Base-by-base conservation (phyloP, 2,329 filamentous ascomycete species). In the Clarireedia homoeocarpa region DNA sequence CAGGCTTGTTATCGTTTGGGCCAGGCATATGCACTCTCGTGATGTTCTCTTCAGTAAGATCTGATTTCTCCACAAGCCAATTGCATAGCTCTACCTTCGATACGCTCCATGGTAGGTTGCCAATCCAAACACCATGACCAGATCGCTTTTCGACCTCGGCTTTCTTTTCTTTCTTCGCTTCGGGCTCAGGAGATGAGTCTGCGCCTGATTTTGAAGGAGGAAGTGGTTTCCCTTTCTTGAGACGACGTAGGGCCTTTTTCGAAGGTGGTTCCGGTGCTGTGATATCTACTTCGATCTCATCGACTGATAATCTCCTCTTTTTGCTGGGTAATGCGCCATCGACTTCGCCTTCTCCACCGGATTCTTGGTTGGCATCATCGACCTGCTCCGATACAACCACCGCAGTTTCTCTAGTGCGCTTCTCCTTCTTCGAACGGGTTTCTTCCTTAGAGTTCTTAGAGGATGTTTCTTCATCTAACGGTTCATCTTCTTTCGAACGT, bases 111-210 rank as follows among this genome's bases (percentile, higher is more conserved):
- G 88, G 83, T 60, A 99, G 74, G 72, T 99, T 99, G 65, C 95
- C 94, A 65, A 99, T 89, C 94, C 94, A 99, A 62, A 99, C 83
- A 60, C 91, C 89, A 71, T 90, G 84, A 17, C 88, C 84, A 9
- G 90, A 94, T 58, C 89, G 85, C 63, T 77, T 74, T 62, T 79
- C 76, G 53, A 78, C 75, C 51, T 67, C 69, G 5, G 65, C 66
- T 45, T 72, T 72, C 71, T 30, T 30, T 58, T 66, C 40, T 23
- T 55, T 55, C 64, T 59, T 75, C 66, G 71, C 67, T 52, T 74
- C 71, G 4, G 68, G 67, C 55, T 75, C 73, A 10, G 67, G 63
- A 26, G 65, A 63, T 26, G 63, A 47, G 71, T 73, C 64, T 55
- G 72, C 74, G 38, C 66, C 67, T 6, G 73, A 69, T 51, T 76